These are phyloP conservation scores for Galeopsis tetrahit DNA, from an alignment of 257 asterid genomes.

Conservation along the genomic window DNA sequence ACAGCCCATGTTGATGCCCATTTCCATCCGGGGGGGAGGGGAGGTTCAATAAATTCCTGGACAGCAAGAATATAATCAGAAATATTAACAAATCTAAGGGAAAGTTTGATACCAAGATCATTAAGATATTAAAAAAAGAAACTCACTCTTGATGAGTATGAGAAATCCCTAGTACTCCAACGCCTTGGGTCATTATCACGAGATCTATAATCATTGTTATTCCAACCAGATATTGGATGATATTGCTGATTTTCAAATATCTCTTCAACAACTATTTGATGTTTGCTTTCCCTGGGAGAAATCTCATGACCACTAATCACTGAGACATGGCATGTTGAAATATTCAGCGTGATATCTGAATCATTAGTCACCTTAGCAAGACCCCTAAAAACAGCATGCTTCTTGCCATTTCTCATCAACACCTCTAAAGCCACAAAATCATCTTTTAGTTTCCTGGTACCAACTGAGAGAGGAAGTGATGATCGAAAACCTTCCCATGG, in stretches of 20 bases:
- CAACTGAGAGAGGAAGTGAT: constrained; percentile 81
- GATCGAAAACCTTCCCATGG: constrained; percentile 98
- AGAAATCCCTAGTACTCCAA: constrained; percentile 71
- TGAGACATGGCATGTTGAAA: constrained; percentile 61
- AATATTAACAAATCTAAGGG: constrained; percentile 3
- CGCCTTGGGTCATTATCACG: constrained; percentile 48
- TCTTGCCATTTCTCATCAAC: constrained; percentile 78
- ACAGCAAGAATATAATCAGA: constrained; percentile 8
- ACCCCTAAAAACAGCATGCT: constrained; percentile 81
- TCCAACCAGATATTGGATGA: constrained; percentile 65
- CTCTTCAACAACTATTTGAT: constrained; percentile 54
- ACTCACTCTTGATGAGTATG: constrained; percentile 60
- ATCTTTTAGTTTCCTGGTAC: constrained; percentile 70
- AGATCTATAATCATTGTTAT: constrained; percentile 41
- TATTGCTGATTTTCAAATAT: constrained; percentile 65
- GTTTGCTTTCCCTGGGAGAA: constrained; percentile 44
- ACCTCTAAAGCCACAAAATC: constrained; percentile 89
- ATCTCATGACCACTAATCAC: constrained; percentile 44
- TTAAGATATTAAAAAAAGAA: constrained; percentile 16
- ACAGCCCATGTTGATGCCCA: constrained; percentile 71
- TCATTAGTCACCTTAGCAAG: constrained; percentile 82
- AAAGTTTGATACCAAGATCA: constrained; percentile 10
- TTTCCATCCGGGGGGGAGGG: constrained; percentile 69
- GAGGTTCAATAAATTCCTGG: constrained; percentile 68
- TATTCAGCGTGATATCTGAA: constrained; percentile 75